Percentiles rank a stretch among this genome's conserved stretches.
Evolutionary conservation across 139 green algal species (phyloP).

Genomic region (Volvox africanus): DNA sequence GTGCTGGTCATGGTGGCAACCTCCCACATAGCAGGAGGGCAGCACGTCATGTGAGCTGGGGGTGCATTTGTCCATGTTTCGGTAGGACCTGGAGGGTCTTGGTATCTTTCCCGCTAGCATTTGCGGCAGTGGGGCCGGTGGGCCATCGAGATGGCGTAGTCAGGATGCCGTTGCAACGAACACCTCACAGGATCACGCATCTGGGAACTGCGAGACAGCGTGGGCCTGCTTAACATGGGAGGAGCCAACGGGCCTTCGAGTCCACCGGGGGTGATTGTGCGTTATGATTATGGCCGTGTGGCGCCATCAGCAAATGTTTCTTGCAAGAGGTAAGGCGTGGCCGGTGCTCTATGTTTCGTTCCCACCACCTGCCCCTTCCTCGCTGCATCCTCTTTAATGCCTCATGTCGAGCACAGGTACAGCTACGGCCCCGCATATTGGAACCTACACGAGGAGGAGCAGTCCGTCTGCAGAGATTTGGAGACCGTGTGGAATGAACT

Average conservation of each 20-base stretch:
- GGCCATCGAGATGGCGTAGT: background rate
- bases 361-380: background rate
- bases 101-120: too few species aligned
- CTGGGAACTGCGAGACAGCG: background rate
- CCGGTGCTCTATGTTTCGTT: background rate
- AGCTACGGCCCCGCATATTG: constrained; percentile 23
- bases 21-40: background rate
- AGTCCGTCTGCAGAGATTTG: background rate
- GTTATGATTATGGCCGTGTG: too few species aligned
- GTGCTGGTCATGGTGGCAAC: constrained; percentile 1
- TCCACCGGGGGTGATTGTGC: too few species aligned
- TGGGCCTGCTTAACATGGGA: too few species aligned
- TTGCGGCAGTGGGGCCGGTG: background rate
- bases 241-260: too few species aligned
- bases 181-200: background rate
- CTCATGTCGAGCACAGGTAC: background rate
- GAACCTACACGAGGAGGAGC: background rate
- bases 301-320: too few species aligned
- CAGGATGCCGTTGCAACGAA: background rate
- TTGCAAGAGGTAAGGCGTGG: too few species aligned
- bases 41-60: constrained; percentile 1
- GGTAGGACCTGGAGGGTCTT: too few species aligned
- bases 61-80: background rate
- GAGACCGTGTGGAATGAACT: background rate
- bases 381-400: background rate